Percentiles rank a stretch among this genome's conserved stretches.
Conservation (phyloP, 2,329 filamentous ascomycete genomes). For the Clarireedia homoeocarpa region DNA sequence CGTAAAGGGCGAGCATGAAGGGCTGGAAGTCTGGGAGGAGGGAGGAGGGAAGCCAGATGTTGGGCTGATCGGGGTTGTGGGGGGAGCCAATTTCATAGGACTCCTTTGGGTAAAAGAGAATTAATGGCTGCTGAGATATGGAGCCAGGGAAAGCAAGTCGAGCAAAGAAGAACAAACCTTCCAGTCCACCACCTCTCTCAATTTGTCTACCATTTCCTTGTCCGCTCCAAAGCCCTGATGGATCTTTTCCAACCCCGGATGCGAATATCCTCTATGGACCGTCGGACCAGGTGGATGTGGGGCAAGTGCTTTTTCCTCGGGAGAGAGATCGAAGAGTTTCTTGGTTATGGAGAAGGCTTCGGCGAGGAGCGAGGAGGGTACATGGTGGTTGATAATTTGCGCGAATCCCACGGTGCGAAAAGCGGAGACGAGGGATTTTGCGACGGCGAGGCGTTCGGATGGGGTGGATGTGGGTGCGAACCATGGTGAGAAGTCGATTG, state of each 20-base stretch:
- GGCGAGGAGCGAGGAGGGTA: constrained; percentile 32
- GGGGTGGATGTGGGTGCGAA: constrained; percentile 12
- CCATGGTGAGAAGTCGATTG: constrained; percentile 23
- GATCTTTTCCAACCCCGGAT: constrained; percentile 46
- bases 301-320: constrained; percentile 39
- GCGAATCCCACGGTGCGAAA: constrained; percentile 40
- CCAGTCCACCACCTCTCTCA: constrained; percentile 40
- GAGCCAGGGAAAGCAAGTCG: neutral
- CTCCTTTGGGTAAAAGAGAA: constrained; percentile 31
- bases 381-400: constrained; percentile 41
- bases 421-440: constrained; percentile 34
- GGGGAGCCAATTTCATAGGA: constrained; percentile 46
- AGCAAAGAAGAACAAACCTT: constrained; percentile 34
- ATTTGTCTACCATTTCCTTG: constrained; percentile 33
- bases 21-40: constrained; percentile 38
- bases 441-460: constrained; percentile 28
- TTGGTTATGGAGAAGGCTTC: constrained; percentile 38
- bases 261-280: constrained; percentile 48
- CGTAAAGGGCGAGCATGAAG: constrained; percentile 43
- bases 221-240: constrained; percentile 38
- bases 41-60: constrained; percentile 41
- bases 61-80: constrained; percentile 36
- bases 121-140: neutral
- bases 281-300: constrained; percentile 41
- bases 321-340: constrained; percentile 36